These are phyloP conservation scores for Backusella tarrabulga DNA, from an alignment of 192 early-diverging fungal species.

Conservation along the genomic window DNA sequence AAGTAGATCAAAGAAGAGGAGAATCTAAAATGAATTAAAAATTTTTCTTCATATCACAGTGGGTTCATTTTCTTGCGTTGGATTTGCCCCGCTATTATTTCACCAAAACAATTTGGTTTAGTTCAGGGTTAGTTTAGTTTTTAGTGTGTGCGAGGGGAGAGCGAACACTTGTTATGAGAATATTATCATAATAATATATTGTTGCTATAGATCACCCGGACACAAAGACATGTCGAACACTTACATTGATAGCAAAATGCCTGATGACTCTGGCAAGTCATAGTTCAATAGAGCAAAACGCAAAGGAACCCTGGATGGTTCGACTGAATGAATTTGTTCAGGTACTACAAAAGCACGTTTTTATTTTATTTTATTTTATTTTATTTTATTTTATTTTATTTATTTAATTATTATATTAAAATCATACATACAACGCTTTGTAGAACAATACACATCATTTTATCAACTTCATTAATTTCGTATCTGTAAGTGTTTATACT, in stretches of 20 bases:
- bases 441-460: constrained; percentile 56
- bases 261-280: constrained; percentile 70
- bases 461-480: constrained; percentile 61
- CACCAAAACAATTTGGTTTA: constrained; percentile 70
- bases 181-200: not conserved
- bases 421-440: constrained; percentile 4
- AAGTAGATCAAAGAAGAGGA: not conserved
- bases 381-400: not conserved
- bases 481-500: constrained; percentile 41
- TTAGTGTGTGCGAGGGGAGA: too few species aligned
- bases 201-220: constrained; percentile 50
- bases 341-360: constrained; percentile 20
- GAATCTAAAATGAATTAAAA: not conserved
- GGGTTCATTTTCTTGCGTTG: constrained; percentile 72
- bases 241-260: constrained; percentile 73
- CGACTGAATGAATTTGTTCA: constrained; percentile 63
- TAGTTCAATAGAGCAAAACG: constrained; percentile 47
- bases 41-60: constrained; percentile 32
- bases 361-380: not conserved
- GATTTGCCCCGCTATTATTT: constrained; percentile 71
- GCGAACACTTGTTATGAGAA: not conserved
- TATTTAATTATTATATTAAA: not conserved
- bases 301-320: constrained; percentile 69
- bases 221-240: constrained; percentile 51
- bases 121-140: constrained; percentile 39